Evolutionary conservation across 176 grass and related monocot genomes (phyloP), one percentile per base, ranked within the genome.

Genomic region (Chloris gayana): DNA sequence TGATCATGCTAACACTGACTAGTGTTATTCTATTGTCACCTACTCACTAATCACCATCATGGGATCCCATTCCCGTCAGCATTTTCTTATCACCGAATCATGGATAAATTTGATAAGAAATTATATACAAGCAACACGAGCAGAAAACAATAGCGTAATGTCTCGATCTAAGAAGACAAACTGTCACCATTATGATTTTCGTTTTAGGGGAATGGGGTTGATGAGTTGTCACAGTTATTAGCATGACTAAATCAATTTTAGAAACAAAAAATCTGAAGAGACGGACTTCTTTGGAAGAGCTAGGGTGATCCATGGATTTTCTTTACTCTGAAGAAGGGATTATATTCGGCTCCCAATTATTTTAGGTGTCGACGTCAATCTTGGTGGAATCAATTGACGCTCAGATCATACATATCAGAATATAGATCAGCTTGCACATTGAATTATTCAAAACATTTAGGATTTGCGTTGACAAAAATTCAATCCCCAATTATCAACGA

Each of bases 41-140:
- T 54, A 54, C 75, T 65, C 44, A 46, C 34, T 70, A 17, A 84
- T 34, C 65, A 13, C 39, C 58, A 66, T 50, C 54, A 62, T 47
- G 33, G 66, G 35, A 56, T 72, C 75, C 75, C 83, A 73, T 59
- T 73, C 2, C 75, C 22, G 33, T 70, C 74, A 30, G 42, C 15
- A 39, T 56, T 31, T 77, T 58, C 73, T 26, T 12, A 14, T 77
- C 58, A 46, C 22, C 26, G 0, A 64, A 47, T 63, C 39, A 45
- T 18, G 21, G 19, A 63, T 45, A 45, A 31, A 26, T 29, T 12
- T 44, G n/a, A n/a, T n/a, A 9, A 76, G 7, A 19, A 62, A 19
- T 8, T 12, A 19, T 14, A 19, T 61, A 56, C 33, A 60, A 60
- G 35, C 0, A 76, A 76, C 54, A 30, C n/a, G 7, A 62, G n/a